Conservation (phyloP, 179 eudicot genomes). For the Camellia oleifera region DNA sequence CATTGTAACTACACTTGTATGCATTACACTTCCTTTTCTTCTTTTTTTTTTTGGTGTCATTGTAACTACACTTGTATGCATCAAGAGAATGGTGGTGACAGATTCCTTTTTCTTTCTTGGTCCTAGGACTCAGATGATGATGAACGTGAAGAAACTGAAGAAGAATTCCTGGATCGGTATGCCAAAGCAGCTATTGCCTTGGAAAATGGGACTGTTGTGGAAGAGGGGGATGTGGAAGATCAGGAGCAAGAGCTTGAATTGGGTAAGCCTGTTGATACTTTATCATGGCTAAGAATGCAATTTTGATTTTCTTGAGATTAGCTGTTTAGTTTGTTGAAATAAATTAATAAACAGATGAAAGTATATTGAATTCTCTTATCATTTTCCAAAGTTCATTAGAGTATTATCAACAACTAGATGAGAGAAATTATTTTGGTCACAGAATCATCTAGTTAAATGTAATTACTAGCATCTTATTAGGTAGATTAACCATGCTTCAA, state of each 20-base stretch:
- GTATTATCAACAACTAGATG: neutral
- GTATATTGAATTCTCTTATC: neutral
- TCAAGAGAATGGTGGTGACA: constrained; percentile 1
- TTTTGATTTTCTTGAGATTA: neutral
- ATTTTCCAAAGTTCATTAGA: neutral
- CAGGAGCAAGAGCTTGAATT: constrained; percentile 62
- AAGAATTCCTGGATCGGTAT: constrained; percentile 71
- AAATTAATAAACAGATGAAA: neutral
- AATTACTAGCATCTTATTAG: neutral
- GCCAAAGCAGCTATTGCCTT: constrained; percentile 67
- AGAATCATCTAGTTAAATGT: neutral
- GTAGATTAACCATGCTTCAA: neutral
- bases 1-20: too few species aligned
- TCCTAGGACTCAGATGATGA: constrained; percentile 71
- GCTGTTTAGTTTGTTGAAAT: neutral
- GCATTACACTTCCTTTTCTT: too few species aligned
- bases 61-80: neutral
- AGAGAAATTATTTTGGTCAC: neutral
- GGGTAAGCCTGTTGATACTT: constrained; percentile 41
- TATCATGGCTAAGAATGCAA: neutral
- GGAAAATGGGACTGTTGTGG: constrained; percentile 53
- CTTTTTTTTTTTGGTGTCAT: neutral
- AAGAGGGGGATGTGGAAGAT: constrained; percentile 67
- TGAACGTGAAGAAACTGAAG: constrained; percentile 75
- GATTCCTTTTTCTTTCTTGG: neutral